phyloP scores from a whole-genome alignment of 2,329 filamentous ascomycete species.

The Fusarium pseudonygamai region DNA sequence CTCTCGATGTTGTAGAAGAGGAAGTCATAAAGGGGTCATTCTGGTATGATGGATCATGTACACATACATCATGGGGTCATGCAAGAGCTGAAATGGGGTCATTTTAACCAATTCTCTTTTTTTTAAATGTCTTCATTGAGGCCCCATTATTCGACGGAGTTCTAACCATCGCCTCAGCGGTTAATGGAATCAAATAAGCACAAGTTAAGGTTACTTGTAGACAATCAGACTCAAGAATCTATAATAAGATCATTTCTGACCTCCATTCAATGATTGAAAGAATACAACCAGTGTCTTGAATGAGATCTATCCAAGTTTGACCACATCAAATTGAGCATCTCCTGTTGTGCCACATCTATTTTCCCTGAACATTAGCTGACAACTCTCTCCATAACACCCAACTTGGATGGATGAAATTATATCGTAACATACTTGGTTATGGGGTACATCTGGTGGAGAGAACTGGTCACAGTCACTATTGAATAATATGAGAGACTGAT shows the following conservation, averaged over 20 bases:
- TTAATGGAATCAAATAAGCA: background rate
- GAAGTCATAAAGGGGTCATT: background rate
- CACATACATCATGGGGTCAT: background rate
- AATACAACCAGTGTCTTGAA: rapidly evolving
- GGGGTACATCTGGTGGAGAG: no score
- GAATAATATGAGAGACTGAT: no score
- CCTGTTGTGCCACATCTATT: background rate
- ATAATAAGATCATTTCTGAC: no score
- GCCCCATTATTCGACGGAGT: background rate
- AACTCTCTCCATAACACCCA: background rate
- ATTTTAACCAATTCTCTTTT: background rate
- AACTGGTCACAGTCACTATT: no score
- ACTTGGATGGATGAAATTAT: no score
- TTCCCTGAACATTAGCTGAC: background rate
- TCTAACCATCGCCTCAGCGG: no score
- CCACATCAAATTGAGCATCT: background rate
- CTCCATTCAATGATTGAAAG: background rate
- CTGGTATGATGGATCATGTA: background rate
- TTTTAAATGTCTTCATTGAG: background rate
- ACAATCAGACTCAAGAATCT: background rate
- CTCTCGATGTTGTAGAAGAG: background rate
- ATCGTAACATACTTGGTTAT: no score
- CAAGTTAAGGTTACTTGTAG: background rate
- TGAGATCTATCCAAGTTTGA: background rate
- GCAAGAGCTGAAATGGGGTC: background rate